Base-by-base conservation (phyloP, 1,284 basidiomycete species). In the Tausonia pullulans region DNA sequence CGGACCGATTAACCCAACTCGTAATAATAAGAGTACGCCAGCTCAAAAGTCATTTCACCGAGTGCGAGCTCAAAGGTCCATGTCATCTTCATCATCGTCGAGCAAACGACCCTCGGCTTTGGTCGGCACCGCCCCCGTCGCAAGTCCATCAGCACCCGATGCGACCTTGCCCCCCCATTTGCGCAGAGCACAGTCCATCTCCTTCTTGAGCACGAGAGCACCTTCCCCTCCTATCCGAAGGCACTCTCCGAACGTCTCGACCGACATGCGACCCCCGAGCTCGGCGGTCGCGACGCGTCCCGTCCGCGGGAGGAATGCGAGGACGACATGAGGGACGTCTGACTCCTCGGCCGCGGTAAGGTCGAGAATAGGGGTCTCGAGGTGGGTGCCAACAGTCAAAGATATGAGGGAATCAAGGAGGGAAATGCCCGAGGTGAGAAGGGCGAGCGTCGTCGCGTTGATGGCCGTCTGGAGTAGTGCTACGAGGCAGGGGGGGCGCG, bases 261-360 rank as follows among this genome's bases (percentile, higher is more conserved):
- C 86, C 72, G 93, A 91, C 67, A 98, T 75, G n/a, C 94, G 80
- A 11, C 92, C 96, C 77, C 98, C 95, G 83, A 97, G 87, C 67
- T 87, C 87, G 67, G 93, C 87, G 39, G 98, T 80, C 4, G 90
- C 90, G 55, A 97, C 84, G 70, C 87, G 88, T 3, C 84, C 83
- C 5, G 86, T 86, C 65, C 85, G 82, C 0, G 95, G 93, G 80
- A 97, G 84, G 43, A 90, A 81, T 0, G 91, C 95, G 57, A 97
- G 84, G 0, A 90, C 92, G 41, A 95, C 77, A 71, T 88, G 83
- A 0, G 95, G 95, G 14, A 95, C 78, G 70, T 94, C 91, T 70
- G 83, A 84, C 78, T 98, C 95, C 78, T 98, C 95, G 5, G 92
- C 80, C 40, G 83, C 82, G 0, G 86, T 90, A 56, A 98, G 82